phyloP scores from a whole-genome alignment of 805 yeast species.

The Hanseniaspora hatyaiensis region DNA sequence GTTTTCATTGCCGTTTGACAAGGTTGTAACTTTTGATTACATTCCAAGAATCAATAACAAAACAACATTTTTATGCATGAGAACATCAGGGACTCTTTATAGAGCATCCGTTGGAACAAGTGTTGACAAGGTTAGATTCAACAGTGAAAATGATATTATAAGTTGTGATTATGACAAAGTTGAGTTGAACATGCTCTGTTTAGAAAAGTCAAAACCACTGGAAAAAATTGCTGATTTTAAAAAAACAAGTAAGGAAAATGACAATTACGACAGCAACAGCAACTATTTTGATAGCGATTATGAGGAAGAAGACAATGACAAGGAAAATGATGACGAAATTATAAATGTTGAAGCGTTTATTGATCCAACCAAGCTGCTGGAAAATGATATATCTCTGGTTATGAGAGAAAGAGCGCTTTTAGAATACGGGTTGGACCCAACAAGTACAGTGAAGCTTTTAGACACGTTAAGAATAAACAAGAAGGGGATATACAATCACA shows the following conservation, averaged over 20 bases:
- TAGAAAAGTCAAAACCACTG: too few species aligned
- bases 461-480: conserved; percentile 35
- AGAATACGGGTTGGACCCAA: conserved; percentile 64
- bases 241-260: conserved; percentile 8
- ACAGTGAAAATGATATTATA: conserved; percentile 54
- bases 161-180: conserved; percentile 36
- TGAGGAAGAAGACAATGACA: conserved; percentile 22
- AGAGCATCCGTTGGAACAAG: conserved; percentile 64
- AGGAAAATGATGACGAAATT: conserved; percentile 21
- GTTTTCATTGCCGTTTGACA: conserved; percentile 60
- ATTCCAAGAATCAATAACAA: conserved; percentile 47
- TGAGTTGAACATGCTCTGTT: conserved; percentile 24
- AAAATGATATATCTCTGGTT: conserved; percentile 60
- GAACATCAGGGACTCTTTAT: conserved; percentile 82
- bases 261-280: background rate
- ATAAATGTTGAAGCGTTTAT: conserved; percentile 19
- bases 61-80: conserved; percentile 67
- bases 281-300: conserved; percentile 19
- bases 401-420: conserved; percentile 59
- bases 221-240: conserved; percentile 16
- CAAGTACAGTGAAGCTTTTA: conserved; percentile 47
- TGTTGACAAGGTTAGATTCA: conserved; percentile 50
- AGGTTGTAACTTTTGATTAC: conserved; percentile 78
- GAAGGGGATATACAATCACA: conserved; percentile 1
- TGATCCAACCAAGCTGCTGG: conserved; percentile 38